These are phyloP conservation scores for Hypoxylon cercidicola DNA, from an alignment of 495 filamentous ascomycete genomes.

Conservation along the genomic window DNA sequence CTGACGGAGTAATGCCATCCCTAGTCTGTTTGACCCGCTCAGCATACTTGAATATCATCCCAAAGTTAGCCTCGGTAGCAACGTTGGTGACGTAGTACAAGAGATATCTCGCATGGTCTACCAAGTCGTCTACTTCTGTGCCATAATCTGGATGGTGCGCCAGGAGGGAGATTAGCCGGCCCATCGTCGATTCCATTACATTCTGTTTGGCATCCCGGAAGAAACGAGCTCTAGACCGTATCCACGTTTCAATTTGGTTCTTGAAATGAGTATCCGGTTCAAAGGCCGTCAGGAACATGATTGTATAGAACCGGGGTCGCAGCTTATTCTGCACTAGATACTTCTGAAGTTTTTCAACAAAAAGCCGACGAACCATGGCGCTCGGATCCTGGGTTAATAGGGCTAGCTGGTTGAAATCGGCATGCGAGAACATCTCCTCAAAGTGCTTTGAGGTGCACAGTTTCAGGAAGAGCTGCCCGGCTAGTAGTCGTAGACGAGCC, in stretches of 20 bases:
- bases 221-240: constrained; percentile 76
- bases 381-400: constrained; percentile 80
- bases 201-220: constrained; percentile 64
- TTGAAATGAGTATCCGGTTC: constrained; percentile 78
- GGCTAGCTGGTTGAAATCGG: constrained; percentile 82
- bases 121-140: constrained; percentile 71
- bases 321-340: constrained; percentile 76
- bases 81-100: constrained; percentile 87
- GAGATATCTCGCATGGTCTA: constrained; percentile 85
- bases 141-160: constrained; percentile 96
- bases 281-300: constrained; percentile 89
- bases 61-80: constrained; percentile 85
- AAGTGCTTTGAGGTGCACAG: constrained; percentile 77
- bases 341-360: constrained; percentile 87
- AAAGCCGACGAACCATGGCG: constrained; percentile 77
- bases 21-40: constrained; percentile 91
- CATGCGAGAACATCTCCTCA: constrained; percentile 76
- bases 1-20: constrained; percentile 72
- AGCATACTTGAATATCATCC: constrained; percentile 89
- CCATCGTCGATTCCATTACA: constrained; percentile 85
- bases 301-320: constrained; percentile 80
- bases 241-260: constrained; percentile 83
- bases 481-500: constrained; percentile 79
- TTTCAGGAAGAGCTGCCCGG: constrained; percentile 85
- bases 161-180: constrained; percentile 84